phyloP scores from a whole-genome alignment of 768 basidiomycete genomes.

The Lactarius quietus region DNA sequence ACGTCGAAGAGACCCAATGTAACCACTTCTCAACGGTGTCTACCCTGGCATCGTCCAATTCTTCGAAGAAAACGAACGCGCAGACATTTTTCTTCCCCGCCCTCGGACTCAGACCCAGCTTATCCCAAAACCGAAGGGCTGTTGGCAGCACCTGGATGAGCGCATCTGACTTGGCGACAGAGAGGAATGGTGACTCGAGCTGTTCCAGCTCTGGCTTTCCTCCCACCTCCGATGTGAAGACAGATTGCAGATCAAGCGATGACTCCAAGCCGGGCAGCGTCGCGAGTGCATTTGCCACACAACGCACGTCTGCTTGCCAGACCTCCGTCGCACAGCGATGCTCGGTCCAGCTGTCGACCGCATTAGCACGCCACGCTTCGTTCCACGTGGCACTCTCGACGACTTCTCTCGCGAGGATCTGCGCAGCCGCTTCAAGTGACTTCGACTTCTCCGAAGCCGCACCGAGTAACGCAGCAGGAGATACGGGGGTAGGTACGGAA shows the following conservation, averaged over 20 bases:
- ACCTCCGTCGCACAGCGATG: conserved; percentile 36
- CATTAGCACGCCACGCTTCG: conserved; percentile 54
- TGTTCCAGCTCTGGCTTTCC: conserved; percentile 28
- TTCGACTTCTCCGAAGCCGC: conserved; percentile 61
- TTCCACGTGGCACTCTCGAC: conserved; percentile 73
- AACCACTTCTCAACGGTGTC: conserved; percentile 59
- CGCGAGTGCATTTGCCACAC: conserved; percentile 43
- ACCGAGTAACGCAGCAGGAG: conserved; percentile 68
- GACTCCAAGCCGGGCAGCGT: conserved; percentile 38
- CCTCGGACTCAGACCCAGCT: conserved; percentile 68
- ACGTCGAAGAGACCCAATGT: conserved; percentile 45
- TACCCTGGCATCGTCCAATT: conserved; percentile 46
- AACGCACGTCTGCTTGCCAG: conserved; percentile 57
- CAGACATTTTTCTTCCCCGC: conserved; percentile 68
- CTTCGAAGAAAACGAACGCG: conserved; percentile 68
- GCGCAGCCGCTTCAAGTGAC: conserved; percentile 63
- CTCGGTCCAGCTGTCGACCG: conserved; percentile 26
- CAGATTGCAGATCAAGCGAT: conserved; percentile 40
- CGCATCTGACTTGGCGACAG: conserved; percentile 63
- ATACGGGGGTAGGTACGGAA: conserved; percentile 81
- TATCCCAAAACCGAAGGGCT: conserved; percentile 82
- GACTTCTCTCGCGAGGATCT: conserved; percentile 59
- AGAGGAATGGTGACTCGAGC: conserved; percentile 55
- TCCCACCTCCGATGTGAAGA: conserved; percentile 37
- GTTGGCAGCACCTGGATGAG: conserved; percentile 67